Evolutionary conservation across 2,329 filamentous ascomycete genomes (phyloP), one percentile per base, ranked within the genome.

Genomic region (Monosporascus sp.): DNA sequence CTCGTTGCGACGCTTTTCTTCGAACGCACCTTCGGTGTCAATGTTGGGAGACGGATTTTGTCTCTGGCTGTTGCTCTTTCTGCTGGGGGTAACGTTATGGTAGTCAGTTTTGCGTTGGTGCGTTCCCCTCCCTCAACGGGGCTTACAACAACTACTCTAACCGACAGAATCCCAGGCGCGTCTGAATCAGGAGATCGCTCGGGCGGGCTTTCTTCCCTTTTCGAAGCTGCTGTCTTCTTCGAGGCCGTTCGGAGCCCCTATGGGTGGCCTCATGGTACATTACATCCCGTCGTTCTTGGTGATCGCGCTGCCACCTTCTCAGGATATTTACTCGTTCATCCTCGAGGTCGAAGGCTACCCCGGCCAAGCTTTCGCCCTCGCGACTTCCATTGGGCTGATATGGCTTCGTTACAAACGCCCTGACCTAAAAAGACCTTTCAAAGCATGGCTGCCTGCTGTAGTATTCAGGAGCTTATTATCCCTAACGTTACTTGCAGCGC

Each of bases 321-420:
- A 76, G 3, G 80, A 45, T 47, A 82, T 87, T 0, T 90, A 89
- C 67, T 85, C 82, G 9, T 88, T 90, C 61, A 89, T 90, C 27
- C 71, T 89, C 0, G 85, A 90, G 47, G 82, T 89, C 0, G 86
- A 89, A 61, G 85, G 82, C 0, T 89, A 89, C 58, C 80, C 85
- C 0, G 82, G 75, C 0, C 82, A 87, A 54, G 72, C 89, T 15
- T 78, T 85, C 52, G 76, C 76, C 0, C 65, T 88, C 1, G 80
- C 82, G 0, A 71, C 82, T 0, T 79, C 79, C 0, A 58, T 77
- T 7, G 86, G 86, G 0, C 70, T 89, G 0, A 60, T 89, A 0
- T 78, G 81, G 67, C 72, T 90, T 6, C 78, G 87, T 0, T 74
- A 73, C 52, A 79, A 76, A 55, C 74, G 81, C 11, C 84, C 85